These are phyloP conservation scores for Salix koriyanagi DNA, from an alignment of 345 rosid genomes.

Conservation along the genomic window DNA sequence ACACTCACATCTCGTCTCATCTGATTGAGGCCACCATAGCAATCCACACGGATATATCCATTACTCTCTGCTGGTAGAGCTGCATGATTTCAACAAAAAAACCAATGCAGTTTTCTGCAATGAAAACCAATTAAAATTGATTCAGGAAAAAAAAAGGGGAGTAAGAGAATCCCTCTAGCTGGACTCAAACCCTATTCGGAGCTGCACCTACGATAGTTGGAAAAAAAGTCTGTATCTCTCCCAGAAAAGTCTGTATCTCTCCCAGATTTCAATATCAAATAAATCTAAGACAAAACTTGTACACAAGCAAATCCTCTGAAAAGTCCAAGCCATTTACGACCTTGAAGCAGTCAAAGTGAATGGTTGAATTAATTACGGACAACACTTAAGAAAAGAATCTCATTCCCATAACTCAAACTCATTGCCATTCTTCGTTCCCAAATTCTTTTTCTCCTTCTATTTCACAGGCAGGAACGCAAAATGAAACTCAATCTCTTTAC, in stretches of 20 bases:
- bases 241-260: background rate
- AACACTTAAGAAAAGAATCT: background rate
- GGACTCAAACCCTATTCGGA: conserved; percentile 8
- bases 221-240: background rate
- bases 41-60: conserved; percentile 90
- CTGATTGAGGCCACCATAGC: conserved; percentile 95
- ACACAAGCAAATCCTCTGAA: background rate
- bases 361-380: background rate
- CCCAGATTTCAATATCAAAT: background rate
- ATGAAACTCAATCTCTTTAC: background rate
- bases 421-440: background rate
- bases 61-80: conserved; percentile 70
- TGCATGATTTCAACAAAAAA: conserved; percentile 94
- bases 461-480: background rate
- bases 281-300: background rate
- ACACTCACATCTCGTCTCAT: conserved; percentile 85
- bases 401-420: background rate
- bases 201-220: background rate
- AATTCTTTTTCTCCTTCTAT: background rate
- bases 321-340: background rate
- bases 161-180: conserved; percentile 18
- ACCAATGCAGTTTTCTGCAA: conserved; percentile 92
- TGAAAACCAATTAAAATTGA: conserved; percentile 62
- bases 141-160: conserved; percentile 39
- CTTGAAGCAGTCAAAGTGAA: background rate